Evolutionary conservation across 1,284 basidiomycete genomes (phyloP).

Genomic region (Cryptococcus hybrid): DNA sequence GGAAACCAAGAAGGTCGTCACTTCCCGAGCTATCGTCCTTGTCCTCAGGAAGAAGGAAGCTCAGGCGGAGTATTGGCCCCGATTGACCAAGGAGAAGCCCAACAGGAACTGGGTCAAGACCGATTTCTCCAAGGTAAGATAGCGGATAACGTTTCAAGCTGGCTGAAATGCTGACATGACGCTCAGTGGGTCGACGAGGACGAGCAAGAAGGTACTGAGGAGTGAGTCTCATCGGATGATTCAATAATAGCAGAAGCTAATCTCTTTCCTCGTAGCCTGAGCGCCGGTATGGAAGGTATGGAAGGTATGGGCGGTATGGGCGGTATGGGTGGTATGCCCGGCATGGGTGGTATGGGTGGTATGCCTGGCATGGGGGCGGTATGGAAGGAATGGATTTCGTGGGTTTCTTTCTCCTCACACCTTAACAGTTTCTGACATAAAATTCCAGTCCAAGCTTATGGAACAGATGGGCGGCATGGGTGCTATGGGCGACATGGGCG

Average conservation of each 20-base stretch:
- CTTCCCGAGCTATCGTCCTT: slow-evolving; percentile 64
- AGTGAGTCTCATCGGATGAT: slow-evolving; percentile 28
- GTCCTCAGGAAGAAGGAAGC: slow-evolving; percentile 76
- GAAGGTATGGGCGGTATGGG: slow-evolving; percentile 53
- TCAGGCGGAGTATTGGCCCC: slow-evolving; percentile 79
- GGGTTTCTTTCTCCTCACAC: background rate
- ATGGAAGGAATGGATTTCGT: background rate
- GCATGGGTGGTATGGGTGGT: slow-evolving; percentile 50
- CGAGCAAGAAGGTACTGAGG: slow-evolving; percentile 69
- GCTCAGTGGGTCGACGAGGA: slow-evolving; percentile 84
- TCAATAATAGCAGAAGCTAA: background rate
- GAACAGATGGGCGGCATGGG: slow-evolving; percentile 46
- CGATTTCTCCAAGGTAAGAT: slow-evolving; percentile 70
- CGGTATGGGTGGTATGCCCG: slow-evolving; percentile 27
- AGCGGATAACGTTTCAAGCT: background rate
- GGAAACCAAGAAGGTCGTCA: slow-evolving; percentile 64
- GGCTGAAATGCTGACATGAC: slow-evolving; percentile 16
- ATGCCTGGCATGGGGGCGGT: slow-evolving; percentile 34
- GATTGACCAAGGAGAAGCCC: slow-evolving; percentile 80
- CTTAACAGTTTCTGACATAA: too few species aligned
- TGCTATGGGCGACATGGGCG: slow-evolving; percentile 46
- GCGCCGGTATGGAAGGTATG: slow-evolving; percentile 26
- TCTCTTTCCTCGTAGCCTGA: slow-evolving; percentile 35
- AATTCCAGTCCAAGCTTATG: slow-evolving; percentile 48
- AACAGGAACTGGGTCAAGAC: slow-evolving; percentile 81